Evolutionary conservation across 768 basidiomycete genomes (phyloP).

Genomic region (Mycena amicta): DNA sequence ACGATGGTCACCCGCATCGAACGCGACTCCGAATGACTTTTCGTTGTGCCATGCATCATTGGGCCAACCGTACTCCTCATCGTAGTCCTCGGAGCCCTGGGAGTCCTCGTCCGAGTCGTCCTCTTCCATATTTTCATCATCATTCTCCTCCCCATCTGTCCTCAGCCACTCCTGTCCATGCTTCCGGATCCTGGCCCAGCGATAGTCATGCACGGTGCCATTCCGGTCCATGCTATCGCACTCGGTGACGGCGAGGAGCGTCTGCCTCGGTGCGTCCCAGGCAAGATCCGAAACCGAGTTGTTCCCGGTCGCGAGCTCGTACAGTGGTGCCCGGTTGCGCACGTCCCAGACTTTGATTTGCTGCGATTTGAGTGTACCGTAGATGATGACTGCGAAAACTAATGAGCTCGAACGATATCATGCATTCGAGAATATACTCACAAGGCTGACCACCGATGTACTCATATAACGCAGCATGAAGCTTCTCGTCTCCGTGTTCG

Average conservation of each 20-base stretch:
- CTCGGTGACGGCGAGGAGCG: conserved; percentile 34
- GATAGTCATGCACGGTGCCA: conserved; percentile 29
- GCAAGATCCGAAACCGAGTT: conserved; percentile 32
- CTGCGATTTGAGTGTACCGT: conserved; percentile 29
- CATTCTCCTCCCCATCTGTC: not conserved
- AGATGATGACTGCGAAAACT: conserved; percentile 25
- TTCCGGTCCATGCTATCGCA: conserved; percentile 31
- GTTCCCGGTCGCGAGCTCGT: conserved; percentile 43
- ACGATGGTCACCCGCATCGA: conserved; percentile 15
- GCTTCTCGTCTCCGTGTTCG: conserved; percentile 19
- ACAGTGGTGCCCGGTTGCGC: conserved; percentile 33
- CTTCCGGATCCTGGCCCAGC: conserved; percentile 22
- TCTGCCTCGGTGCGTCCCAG: conserved; percentile 28
- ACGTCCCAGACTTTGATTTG: conserved; percentile 40
- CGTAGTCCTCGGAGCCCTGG: conserved; percentile 1
- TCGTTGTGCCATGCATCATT: conserved; percentile 5
- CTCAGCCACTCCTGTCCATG: not conserved
- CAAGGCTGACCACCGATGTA: conserved; percentile 34
- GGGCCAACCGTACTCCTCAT: conserved; percentile 13
- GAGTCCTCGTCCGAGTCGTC: not conserved
- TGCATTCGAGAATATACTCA: conserved; percentile 9
- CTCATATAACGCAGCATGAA: conserved; percentile 19
- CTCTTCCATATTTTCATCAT: not conserved
- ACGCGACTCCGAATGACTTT: conserved; percentile 9
- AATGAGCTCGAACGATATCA: not conserved